Evolutionary conservation across 257 asterid genomes (phyloP).

Genomic region (Petrea volubilis): DNA sequence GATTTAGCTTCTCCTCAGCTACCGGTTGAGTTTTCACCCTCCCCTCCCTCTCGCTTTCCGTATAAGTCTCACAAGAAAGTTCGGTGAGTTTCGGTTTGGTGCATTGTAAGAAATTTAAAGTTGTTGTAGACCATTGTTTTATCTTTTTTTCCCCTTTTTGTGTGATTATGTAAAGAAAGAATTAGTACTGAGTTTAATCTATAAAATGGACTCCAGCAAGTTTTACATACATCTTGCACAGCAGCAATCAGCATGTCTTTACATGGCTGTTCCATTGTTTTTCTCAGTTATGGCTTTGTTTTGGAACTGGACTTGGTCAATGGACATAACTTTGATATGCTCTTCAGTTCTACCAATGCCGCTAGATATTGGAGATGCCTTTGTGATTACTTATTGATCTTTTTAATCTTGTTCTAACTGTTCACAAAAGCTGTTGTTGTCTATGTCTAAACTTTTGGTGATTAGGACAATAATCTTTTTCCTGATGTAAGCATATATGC

Average conservation of each 20-base stretch:
- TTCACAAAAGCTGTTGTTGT: too few species aligned
- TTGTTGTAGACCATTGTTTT: slow-evolving; percentile 30
- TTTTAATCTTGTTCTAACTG: not conserved
- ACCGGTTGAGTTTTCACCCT: slow-evolving; percentile 87
- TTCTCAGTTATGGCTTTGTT: not conserved
- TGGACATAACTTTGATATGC: not conserved
- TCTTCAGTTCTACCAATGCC: not conserved
- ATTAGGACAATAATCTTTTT: too few species aligned
- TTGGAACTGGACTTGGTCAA: not conserved
- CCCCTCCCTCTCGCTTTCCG: slow-evolving; percentile 64
- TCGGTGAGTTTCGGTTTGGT: slow-evolving; percentile 47
- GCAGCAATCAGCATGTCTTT: slow-evolving; percentile 4
- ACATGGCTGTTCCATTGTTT: not conserved
- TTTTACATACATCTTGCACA: not conserved
- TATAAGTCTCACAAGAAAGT: slow-evolving; percentile 68
- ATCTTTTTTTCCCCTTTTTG: slow-evolving; percentile 29
- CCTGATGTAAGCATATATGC: too few species aligned
- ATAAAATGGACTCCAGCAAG: slow-evolving; percentile 13
- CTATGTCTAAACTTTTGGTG: too few species aligned
- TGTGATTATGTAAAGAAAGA: too few species aligned
- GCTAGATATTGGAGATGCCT: not conserved
- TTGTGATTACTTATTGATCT: not conserved
- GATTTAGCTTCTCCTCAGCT: slow-evolving; percentile 68
- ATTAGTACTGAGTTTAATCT: too few species aligned
- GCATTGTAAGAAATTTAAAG: slow-evolving; percentile 9